Percentiles rank a stretch among this genome's conserved stretches.
These are phyloP conservation scores for Xerocomus subilludens DNA, from an alignment of 1,284 basidiomycete species.

Conservation along the genomic window DNA sequence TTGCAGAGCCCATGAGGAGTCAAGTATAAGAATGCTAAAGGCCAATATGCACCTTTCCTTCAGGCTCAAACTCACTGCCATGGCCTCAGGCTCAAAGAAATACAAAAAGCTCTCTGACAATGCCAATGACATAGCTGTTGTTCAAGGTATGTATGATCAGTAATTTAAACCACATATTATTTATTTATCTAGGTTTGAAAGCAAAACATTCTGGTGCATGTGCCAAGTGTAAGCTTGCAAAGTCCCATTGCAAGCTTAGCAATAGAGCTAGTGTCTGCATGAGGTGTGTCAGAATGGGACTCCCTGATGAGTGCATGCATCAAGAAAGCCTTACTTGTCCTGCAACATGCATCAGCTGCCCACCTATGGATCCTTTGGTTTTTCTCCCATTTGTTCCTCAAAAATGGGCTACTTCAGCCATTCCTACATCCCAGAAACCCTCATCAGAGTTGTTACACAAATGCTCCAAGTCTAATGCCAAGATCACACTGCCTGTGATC, in stretches of 20 bases:
- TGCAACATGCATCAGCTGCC: no score
- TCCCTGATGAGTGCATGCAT: neutral
- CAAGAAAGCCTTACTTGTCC: conserved; percentile 1
- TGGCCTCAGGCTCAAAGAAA: conserved; percentile 13
- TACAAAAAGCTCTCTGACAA: neutral
- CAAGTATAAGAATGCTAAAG: no score
- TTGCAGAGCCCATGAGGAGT: no score
- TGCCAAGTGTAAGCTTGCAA: conserved; percentile 15
- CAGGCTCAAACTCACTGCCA: neutral
- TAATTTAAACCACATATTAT: neutral
- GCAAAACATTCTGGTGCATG: conserved; percentile 6
- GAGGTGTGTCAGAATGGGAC: conserved; percentile 7
- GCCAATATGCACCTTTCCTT: neutral
- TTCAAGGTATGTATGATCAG: neutral
- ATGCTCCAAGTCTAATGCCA: no score
- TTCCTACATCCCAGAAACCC: no score
- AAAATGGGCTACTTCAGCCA: no score
- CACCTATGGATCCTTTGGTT: no score
- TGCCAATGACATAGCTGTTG: neutral
- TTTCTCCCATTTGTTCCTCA: no score
- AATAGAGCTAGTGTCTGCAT: conserved; percentile 11
- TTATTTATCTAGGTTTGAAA: neutral
- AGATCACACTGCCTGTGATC: no score
- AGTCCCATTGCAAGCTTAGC: conserved; percentile 11
- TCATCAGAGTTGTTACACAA: no score